Conservation (phyloP, 2,329 filamentous ascomycete genomes). For the Lasiodiplodia sp. region DNA sequence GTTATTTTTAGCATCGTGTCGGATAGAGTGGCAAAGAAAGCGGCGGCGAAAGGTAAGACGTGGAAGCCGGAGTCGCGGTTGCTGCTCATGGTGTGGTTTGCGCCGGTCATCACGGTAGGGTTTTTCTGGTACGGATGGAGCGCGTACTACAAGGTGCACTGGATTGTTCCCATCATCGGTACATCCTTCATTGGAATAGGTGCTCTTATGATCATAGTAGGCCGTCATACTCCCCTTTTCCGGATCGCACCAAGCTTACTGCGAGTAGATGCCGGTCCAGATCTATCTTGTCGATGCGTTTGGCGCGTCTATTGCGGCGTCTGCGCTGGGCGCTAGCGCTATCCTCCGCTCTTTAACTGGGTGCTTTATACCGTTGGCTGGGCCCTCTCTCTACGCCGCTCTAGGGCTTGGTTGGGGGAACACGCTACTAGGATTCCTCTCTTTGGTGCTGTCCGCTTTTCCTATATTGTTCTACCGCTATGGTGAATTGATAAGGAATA, state of each 20-base stretch:
- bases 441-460: too few relatives aligned
- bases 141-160: conserved; percentile 11
- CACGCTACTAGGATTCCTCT: too few relatives aligned
- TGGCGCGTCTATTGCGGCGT: conserved; percentile 9
- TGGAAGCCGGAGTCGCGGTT: conserved; percentile 31
- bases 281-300: too few relatives aligned
- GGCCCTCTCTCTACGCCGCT: too few relatives aligned
- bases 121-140: conserved; percentile 52
- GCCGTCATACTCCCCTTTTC: too few relatives aligned
- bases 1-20: conserved; percentile 16
- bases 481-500: too few relatives aligned
- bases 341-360: too few relatives aligned
- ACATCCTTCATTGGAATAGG: conserved; percentile 2
- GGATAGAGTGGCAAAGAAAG: conserved; percentile 17
- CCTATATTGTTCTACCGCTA: too few relatives aligned
- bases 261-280: conserved; percentile 32
- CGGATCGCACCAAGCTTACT: too few relatives aligned
- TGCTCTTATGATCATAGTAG: not conserved
- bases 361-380: too few relatives aligned
- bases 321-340: too few relatives aligned
- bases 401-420: too few relatives aligned
- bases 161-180: conserved; percentile 10
- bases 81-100: conserved; percentile 29
- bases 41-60: not conserved
- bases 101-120: conserved; percentile 43